A percentile compares a stretch with the other conserved stretches of the same genome.
These are phyloP conservation scores for Quercus berberidifolia DNA, from an alignment of 306 rosid genomes.

Conservation along the genomic window DNA sequence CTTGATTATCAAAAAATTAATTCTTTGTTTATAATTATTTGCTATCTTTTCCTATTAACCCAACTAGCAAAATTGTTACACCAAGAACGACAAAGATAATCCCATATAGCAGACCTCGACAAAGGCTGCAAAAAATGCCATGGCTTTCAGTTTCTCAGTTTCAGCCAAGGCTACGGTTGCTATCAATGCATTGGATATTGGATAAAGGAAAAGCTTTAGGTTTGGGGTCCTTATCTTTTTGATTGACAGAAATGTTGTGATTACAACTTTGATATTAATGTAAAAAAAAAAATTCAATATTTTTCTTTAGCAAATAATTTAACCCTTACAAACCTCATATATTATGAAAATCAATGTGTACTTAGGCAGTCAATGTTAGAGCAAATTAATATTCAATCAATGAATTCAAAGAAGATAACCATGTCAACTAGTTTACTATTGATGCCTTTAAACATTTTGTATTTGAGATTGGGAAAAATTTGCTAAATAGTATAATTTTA, in stretches of 20 bases:
- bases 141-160: background rate
- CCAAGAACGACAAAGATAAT: background rate
- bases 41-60: background rate
- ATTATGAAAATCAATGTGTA: too few species aligned
- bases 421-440: too few species aligned
- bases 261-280: background rate
- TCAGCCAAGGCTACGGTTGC: background rate
- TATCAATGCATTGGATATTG: background rate
- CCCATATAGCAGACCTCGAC: background rate
- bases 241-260: background rate
- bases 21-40: background rate
- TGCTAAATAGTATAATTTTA: too few species aligned
- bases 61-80: background rate
- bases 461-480: too few species aligned
- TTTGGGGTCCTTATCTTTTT: slow-evolving; percentile 2
- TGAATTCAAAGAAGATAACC: too few species aligned
- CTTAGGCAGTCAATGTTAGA: too few species aligned
- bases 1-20: too few species aligned
- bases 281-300: too few species aligned
- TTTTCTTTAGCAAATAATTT: too few species aligned
- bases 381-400: too few species aligned
- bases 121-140: background rate
- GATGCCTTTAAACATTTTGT: too few species aligned
- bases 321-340: too few species aligned
- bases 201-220: background rate